Evolutionary conservation across 1,284 basidiomycete genomes (phyloP).

Genomic region (Apiotrichum sp.): DNA sequence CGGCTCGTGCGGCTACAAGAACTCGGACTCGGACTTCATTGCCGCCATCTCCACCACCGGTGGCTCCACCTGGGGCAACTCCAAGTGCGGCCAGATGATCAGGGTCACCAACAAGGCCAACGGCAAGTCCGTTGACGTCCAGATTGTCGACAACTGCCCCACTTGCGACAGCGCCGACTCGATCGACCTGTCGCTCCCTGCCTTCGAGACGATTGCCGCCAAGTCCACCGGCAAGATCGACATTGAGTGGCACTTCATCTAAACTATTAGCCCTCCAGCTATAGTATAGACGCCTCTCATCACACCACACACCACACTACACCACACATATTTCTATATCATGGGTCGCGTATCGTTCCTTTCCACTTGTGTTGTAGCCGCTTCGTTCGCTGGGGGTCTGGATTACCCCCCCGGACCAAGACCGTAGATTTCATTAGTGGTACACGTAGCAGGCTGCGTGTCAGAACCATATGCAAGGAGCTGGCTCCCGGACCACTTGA

Average conservation of each 20-base stretch:
- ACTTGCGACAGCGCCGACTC: conserved; percentile 59
- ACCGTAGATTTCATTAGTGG: not conserved
- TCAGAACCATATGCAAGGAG: not conserved
- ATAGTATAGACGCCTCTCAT: too few species aligned
- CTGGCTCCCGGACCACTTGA: not conserved
- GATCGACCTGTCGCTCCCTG: conserved; percentile 70
- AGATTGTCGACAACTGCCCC: conserved; percentile 56
- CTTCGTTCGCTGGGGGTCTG: not conserved
- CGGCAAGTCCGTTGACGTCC: conserved; percentile 12
- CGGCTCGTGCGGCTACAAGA: conserved; percentile 50
- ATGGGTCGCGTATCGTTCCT: not conserved
- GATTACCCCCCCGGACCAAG: too few species aligned
- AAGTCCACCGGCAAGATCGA: not conserved
- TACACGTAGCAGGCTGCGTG: not conserved
- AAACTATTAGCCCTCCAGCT: conserved; percentile 3
- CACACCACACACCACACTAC: too few species aligned
- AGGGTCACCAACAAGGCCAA: not conserved
- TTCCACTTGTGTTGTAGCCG: conserved; percentile 2
- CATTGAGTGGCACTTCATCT: conserved; percentile 51
- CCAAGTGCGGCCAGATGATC: conserved; percentile 30
- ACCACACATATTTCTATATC: not conserved
- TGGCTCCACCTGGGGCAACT: conserved; percentile 19
- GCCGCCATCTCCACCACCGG: conserved; percentile 52
- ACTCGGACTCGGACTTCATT: conserved; percentile 62
- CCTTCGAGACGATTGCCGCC: conserved; percentile 62